phyloP scores from a whole-genome alignment of 306 rosid genomes.

The Cyclanthera cordifolia region DNA sequence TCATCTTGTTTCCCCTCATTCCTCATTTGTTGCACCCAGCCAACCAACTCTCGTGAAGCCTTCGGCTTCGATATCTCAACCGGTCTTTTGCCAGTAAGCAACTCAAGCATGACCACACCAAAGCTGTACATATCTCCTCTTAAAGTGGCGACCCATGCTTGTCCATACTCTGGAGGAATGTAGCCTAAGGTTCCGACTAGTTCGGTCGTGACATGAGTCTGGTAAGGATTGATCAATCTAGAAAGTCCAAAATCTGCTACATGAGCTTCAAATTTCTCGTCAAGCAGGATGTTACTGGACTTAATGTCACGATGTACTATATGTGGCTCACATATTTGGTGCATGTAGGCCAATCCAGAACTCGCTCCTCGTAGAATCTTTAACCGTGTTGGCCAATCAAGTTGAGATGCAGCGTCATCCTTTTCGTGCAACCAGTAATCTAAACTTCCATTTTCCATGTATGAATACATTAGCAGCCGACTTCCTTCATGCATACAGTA shows the following conservation, averaged over 20 bases:
- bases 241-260: conserved; percentile 91
- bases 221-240: conserved; percentile 70
- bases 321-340: conserved; percentile 76
- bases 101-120: conserved; percentile 86
- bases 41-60: conserved; percentile 63
- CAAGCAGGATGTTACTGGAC: conserved; percentile 83
- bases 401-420: conserved; percentile 54
- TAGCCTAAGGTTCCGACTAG: conserved; percentile 95
- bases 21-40: conserved; percentile 72
- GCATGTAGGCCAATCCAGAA: conserved; percentile 76
- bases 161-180: conserved; percentile 94
- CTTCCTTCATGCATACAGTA: conserved; percentile 61
- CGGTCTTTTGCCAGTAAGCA: conserved; percentile 82
- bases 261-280: conserved; percentile 68
- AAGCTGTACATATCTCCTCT: conserved; percentile 91
- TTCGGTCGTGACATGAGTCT: conserved; percentile 92
- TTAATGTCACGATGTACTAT: conserved; percentile 91
- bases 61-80: conserved; percentile 71
- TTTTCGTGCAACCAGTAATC: conserved; percentile 93
- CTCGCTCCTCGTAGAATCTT: conserved; percentile 57
- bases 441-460: conserved; percentile 89
- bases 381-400: conserved; percentile 71
- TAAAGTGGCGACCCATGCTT: conserved; percentile 91
- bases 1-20: conserved; percentile 58
- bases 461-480: conserved; percentile 66